A percentile compares a stretch with the other conserved stretches of the same genome.
Conservation (phyloP, 2,329 filamentous ascomycete species). For the Colletotrichum zoysiae region DNA sequence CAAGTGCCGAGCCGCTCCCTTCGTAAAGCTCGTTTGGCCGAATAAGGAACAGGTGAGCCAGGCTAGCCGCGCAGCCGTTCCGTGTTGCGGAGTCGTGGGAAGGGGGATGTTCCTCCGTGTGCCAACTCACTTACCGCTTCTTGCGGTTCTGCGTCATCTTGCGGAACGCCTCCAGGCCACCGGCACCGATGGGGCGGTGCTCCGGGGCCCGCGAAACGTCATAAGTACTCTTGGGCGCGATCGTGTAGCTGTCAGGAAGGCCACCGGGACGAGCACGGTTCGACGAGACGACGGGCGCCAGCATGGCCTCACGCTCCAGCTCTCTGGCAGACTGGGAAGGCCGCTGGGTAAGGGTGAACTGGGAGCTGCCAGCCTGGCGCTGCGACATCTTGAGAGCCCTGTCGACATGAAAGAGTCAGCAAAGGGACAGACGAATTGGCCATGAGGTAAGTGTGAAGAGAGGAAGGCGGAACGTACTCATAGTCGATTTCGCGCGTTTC, state of each 20-base stretch:
- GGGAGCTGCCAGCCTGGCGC: slow-evolving; percentile 59
- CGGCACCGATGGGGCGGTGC: slow-evolving; percentile 72
- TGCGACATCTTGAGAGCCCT: slow-evolving; percentile 68
- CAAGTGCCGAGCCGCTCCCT: slow-evolving; percentile 9
- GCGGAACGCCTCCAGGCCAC: slow-evolving; percentile 73
- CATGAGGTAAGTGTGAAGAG: background rate
- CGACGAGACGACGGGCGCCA: slow-evolving; percentile 66
- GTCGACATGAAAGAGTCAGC: slow-evolving; percentile 36
- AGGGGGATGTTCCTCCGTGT: background rate
- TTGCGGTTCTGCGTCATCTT: slow-evolving; percentile 75
- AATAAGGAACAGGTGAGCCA: background rate
- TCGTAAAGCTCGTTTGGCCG: slow-evolving; percentile 1
- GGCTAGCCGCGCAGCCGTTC: background rate
- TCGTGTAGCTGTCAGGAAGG: slow-evolving; percentile 68
- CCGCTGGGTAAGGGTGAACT: slow-evolving; percentile 64
- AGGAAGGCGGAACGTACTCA: slow-evolving; percentile 60
- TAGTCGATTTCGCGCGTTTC: slow-evolving; percentile 74
- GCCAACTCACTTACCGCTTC: slow-evolving; percentile 52
- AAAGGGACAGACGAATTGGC: slow-evolving; percentile 16
- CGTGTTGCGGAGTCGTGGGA: too few species aligned
- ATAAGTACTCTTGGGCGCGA: slow-evolving; percentile 73
- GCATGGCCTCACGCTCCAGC: slow-evolving; percentile 68
- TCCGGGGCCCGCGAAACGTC: slow-evolving; percentile 64
- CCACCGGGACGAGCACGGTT: slow-evolving; percentile 70
- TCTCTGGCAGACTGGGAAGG: slow-evolving; percentile 59